Evolutionary conservation across 2,329 filamentous ascomycete genomes (phyloP), one percentile per base, ranked within the genome.

Genomic region (Aquanectria penicillioides): DNA sequence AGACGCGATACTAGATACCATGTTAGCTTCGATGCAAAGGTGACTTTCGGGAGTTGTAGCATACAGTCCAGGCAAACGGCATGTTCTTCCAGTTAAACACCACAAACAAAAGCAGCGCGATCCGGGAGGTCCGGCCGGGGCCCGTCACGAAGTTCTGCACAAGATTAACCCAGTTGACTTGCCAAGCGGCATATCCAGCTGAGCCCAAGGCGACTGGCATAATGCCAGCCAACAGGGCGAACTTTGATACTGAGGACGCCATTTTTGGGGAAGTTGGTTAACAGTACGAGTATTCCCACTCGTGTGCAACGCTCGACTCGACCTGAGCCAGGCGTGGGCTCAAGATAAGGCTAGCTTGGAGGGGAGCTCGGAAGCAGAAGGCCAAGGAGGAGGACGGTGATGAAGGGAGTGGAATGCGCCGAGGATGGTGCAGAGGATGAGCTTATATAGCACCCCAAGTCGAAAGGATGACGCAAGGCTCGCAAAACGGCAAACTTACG

Each of bases 61-160:
- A 53, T 83, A 91, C 88, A 66, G 92, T 92, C 91, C 91, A 94
- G 9, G 86, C 84, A 36, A 92, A 82, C 0, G 91, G 91, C 59
- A 93, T 70, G 59, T 84, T 90, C 81, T 94, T 94, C 77, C 89
- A 80, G 74, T 94, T 94, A 37, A 85, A 67, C 7, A 89, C 43
- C 11, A 86, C 79, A 54, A 90, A 84, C 11, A 85, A 47, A 12
- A 89, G 67, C 57, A 86, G 73, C 55, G 84, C 49, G 55, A 87
- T 78, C 5, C 85, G 81, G 62, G 80, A 83, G 6, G 77, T 81
- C 49, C 82, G 77, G 3, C 84, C 85, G 0, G 84, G 83, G 0
- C 84, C 85, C 0, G 81, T 85, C 58, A 83, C 73, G 69, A 86
- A 86, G 23, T 74, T 64, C 49, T 72, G 69, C 10, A 80, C 58